Evolutionary conservation across 352 stramenopile genomes (phyloP), one percentile per base, ranked within the genome.

Genomic region (Globisporangium emineosum): DNA sequence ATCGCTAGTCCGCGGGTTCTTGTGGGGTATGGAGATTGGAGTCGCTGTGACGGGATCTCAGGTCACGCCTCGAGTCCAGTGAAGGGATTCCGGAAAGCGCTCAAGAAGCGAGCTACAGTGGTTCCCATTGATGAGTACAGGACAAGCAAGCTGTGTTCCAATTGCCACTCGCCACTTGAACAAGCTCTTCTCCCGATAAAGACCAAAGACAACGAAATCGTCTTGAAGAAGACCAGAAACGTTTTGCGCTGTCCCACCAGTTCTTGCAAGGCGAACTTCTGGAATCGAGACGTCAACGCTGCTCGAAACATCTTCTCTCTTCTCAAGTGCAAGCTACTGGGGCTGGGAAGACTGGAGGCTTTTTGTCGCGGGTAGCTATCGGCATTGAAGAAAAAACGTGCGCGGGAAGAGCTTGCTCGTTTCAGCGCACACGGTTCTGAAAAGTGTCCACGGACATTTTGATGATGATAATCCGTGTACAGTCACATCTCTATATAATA

Each of bases 221-320:
- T 55, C 49, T 27, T 33, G 27, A 55, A 55, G 49, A 55, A 25
- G 12, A 32, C 29, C 29, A 32, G 29, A 32, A 32, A 32, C 29
- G 29, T 32, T 32, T 32, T 32, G 29, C 29, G 49, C 49, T 55
- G 15, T 17, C 5, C 27, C 49, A 55, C 21, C 2, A 55, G 49
- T 55, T 9, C 5, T 55, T 55, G 49, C 49, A 55, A 55, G 49
- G 49, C 49, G 15, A 55, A 27, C 15, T 55, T 27, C 27, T 55
- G 49, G 49, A 55, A 55, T 27, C 49, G 49, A 55, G 49, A 55
- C 49, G 49, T 27, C 49, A 55, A 55, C 15, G 49, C 49, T 55
- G 49, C 49, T 13, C 15, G 10, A 17, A 56, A 56, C n/a, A 32
- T 33, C 29, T 15, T 56, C 25, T 30, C 50, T 37, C 50, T 56